phyloP scores from a whole-genome alignment of 345 rosid genomes.

The Linum tenue region DNA sequence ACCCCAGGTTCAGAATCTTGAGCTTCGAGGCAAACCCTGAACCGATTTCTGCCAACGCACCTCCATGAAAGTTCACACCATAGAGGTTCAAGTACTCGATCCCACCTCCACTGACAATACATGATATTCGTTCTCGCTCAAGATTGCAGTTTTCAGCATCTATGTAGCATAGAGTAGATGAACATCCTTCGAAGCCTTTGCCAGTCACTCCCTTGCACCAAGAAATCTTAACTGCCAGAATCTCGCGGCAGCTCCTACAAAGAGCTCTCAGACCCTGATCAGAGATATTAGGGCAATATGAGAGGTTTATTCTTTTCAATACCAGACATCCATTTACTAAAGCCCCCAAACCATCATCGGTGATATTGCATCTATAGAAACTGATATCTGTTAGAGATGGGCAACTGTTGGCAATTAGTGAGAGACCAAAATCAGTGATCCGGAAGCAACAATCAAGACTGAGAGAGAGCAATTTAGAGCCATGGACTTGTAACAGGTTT shows the following conservation, averaged over 20 bases:
- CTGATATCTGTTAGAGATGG: slow-evolving; percentile 39
- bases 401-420: slow-evolving; percentile 40
- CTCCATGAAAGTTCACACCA: slow-evolving; percentile 20
- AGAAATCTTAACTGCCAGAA: slow-evolving; percentile 46
- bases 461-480: slow-evolving; percentile 42
- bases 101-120: slow-evolving; percentile 61
- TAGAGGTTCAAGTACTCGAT: slow-evolving; percentile 46
- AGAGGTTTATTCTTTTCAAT: slow-evolving; percentile 44
- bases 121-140: slow-evolving; percentile 40
- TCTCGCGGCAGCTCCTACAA: slow-evolving; percentile 39
- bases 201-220: slow-evolving; percentile 42
- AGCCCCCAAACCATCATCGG: slow-evolving; percentile 45
- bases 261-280: slow-evolving; percentile 42
- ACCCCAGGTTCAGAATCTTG: slow-evolving; percentile 45
- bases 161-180: slow-evolving; percentile 36
- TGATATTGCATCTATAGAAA: slow-evolving; percentile 48
- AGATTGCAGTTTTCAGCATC: slow-evolving; percentile 54
- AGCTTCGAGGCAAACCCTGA: slow-evolving; percentile 45
- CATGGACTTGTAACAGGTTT: slow-evolving; percentile 30
- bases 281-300: slow-evolving; percentile 41
- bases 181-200: slow-evolving; percentile 49
- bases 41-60: slow-evolving; percentile 40
- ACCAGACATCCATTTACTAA: slow-evolving; percentile 35
- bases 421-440: slow-evolving; percentile 50
- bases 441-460: slow-evolving; percentile 56